These are phyloP conservation scores for Phytophthora pisi DNA, from an alignment of 352 stramenopile genomes.

Conservation along the genomic window DNA sequence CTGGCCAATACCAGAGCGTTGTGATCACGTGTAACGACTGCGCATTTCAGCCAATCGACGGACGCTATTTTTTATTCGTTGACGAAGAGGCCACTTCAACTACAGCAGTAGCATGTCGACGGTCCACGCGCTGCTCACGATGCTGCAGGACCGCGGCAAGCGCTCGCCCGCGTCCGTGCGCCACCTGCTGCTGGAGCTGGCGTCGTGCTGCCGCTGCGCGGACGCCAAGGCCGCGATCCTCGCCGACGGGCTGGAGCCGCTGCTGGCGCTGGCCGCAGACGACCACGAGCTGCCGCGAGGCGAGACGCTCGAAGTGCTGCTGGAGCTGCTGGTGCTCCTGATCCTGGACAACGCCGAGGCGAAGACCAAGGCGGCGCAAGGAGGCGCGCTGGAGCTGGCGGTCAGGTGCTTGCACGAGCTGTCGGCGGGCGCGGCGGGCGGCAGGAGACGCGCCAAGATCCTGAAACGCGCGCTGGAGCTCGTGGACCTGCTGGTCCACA, in stretches of 20 bases:
- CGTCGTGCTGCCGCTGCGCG: constrained; percentile 44
- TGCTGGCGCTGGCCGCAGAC: constrained; percentile 32
- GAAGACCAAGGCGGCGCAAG: constrained; percentile 18
- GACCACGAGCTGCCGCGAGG: constrained; percentile 10
- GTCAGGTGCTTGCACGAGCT: constrained; percentile 26
- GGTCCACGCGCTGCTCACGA: constrained; percentile 46
- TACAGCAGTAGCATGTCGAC: constrained; percentile 40
- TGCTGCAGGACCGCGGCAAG: constrained; percentile 40
- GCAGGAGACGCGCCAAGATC: constrained; percentile 43
- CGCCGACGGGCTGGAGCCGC: constrained; percentile 32
- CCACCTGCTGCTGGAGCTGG: constrained; percentile 41
- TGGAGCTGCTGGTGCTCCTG: constrained; percentile 53
- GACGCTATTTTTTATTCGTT: background rate
- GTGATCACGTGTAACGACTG: constrained; percentile 3
- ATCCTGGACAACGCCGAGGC: constrained; percentile 29
- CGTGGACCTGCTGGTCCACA: constrained; percentile 37
- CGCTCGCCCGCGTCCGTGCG: constrained; percentile 22
- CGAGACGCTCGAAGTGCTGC: constrained; percentile 41
- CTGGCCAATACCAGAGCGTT: constrained; percentile 6
- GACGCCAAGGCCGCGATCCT: constrained; percentile 44
- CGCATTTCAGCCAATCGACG: background rate
- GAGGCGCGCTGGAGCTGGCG: constrained; percentile 41
- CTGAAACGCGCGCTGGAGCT: constrained; percentile 55
- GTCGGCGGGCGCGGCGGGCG: constrained; percentile 11
- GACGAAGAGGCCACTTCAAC: constrained; percentile 26